Percentiles rank a stretch among this genome's conserved stretches.
phyloP scores from a whole-genome alignment of 2,329 filamentous ascomycete genomes.

The Dothistroma pini region DNA sequence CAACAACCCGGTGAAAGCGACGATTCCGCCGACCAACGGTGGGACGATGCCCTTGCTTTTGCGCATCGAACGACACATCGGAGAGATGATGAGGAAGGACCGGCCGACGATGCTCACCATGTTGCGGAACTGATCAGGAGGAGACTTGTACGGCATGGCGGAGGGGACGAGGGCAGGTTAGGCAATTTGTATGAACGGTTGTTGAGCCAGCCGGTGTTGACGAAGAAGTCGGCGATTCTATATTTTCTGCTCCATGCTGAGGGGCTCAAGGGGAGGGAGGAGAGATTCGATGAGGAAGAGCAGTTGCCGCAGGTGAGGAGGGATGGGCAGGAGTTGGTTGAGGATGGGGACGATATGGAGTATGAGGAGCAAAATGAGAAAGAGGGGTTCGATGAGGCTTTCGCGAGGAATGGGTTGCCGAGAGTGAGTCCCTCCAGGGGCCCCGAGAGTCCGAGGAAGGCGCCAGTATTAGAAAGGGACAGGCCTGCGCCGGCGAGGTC shows the following conservation, averaged over 20 bases:
- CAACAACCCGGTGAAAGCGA: constrained; percentile 61
- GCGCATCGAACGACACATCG: constrained; percentile 47
- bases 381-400: constrained; percentile 45
- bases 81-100: constrained; percentile 46
- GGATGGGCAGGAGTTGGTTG: constrained; percentile 8
- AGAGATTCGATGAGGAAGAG: constrained; percentile 8
- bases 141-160: constrained; percentile 70
- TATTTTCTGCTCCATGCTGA: constrained; percentile 84
- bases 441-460: constrained; percentile 24
- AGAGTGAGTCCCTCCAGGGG: constrained; percentile 34
- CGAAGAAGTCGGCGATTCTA: constrained; percentile 95
- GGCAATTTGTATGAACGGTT: constrained; percentile 87
- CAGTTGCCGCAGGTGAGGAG: constrained; percentile 9
- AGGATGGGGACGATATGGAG: constrained; percentile 15
- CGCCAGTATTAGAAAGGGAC: constrained; percentile 21
- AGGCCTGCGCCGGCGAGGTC: constrained; percentile 23
- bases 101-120: constrained; percentile 75
- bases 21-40: constrained; percentile 63
- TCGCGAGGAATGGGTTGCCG: constrained; percentile 44
- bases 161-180: constrained; percentile 73
- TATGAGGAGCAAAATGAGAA: constrained; percentile 16
- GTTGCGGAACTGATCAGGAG: constrained; percentile 89
- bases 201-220: constrained; percentile 83
- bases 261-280: constrained; percentile 42
- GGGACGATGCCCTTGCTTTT: constrained; percentile 58